Evolutionary conservation across 2,329 filamentous ascomycete genomes (phyloP).

Genomic region (Sclerotinia sclerotiorum): DNA sequence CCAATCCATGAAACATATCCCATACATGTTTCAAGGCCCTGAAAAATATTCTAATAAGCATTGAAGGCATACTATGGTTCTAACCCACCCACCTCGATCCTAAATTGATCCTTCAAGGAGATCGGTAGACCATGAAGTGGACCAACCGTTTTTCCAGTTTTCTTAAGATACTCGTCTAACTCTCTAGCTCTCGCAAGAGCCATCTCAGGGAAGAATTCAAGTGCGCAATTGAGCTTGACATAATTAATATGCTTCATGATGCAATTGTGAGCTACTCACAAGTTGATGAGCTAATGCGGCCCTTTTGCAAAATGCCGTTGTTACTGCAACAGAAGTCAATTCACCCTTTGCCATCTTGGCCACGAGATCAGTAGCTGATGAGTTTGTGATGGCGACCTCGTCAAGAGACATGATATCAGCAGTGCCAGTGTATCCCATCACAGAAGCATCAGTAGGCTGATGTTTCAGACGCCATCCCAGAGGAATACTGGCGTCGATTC

Average conservation of each 20-base stretch:
- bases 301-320: slow-evolving; percentile 50
- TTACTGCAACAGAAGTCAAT: slow-evolving; percentile 42
- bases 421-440: slow-evolving; percentile 43
- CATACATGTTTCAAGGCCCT: slow-evolving; percentile 50
- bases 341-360: slow-evolving; percentile 31
- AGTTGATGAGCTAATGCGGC: slow-evolving; percentile 51
- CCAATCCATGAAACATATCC: slow-evolving; percentile 62
- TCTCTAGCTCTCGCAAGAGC: slow-evolving; percentile 47
- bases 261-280: slow-evolving; percentile 20
- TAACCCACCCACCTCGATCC: slow-evolving; percentile 47
- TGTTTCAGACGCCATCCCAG: slow-evolving; percentile 54
- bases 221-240: slow-evolving; percentile 40
- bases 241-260: slow-evolving; percentile 7
- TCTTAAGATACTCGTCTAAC: slow-evolving; percentile 47
- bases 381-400: slow-evolving; percentile 47
- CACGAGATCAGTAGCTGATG: slow-evolving; percentile 33
- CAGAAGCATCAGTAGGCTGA: slow-evolving; percentile 57
- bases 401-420: slow-evolving; percentile 39
- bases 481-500: slow-evolving; percentile 55
- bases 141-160: slow-evolving; percentile 49
- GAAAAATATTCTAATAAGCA: slow-evolving; percentile 28
- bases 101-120: slow-evolving; percentile 62
- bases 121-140: slow-evolving; percentile 63
- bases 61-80: not conserved
- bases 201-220: slow-evolving; percentile 50